Evolutionary conservation across 2,329 filamentous ascomycete genomes (phyloP).

Genomic region (Fusarium papillatum): DNA sequence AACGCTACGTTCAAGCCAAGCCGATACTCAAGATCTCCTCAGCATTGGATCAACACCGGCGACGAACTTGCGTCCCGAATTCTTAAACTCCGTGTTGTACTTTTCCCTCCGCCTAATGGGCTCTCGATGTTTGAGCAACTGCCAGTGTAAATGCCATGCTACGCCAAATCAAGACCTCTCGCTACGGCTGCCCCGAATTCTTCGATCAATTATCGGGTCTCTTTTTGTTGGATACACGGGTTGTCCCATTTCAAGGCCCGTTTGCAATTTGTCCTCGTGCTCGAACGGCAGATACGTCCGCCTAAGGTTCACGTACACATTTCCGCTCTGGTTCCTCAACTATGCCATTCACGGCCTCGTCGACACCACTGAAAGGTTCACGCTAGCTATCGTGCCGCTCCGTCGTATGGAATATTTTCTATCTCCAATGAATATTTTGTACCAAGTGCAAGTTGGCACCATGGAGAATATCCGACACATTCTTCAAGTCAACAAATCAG

Average conservation of each 20-base stretch:
- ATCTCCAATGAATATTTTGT: background rate
- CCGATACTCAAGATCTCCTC: background rate
- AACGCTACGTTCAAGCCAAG: background rate
- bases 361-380: background rate
- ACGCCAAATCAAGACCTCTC: background rate
- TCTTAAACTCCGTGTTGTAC: background rate
- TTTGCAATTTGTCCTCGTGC: background rate
- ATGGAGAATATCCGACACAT: background rate
- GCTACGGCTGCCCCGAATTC: background rate
- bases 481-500: background rate
- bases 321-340: conserved; percentile 1
- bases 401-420: background rate
- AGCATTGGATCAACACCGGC: background rate
- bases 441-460: background rate
- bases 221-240: background rate
- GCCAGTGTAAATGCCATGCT: background rate
- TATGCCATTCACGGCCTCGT: background rate
- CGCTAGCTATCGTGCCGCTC: background rate
- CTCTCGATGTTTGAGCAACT: background rate
- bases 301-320: background rate
- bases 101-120: background rate
- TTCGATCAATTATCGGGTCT: background rate
- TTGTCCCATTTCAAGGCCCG: background rate
- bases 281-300: background rate
- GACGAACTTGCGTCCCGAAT: background rate